Base-by-base conservation (phyloP, 169 alveolate species). In the Cryptosporidium meleagridis region DNA sequence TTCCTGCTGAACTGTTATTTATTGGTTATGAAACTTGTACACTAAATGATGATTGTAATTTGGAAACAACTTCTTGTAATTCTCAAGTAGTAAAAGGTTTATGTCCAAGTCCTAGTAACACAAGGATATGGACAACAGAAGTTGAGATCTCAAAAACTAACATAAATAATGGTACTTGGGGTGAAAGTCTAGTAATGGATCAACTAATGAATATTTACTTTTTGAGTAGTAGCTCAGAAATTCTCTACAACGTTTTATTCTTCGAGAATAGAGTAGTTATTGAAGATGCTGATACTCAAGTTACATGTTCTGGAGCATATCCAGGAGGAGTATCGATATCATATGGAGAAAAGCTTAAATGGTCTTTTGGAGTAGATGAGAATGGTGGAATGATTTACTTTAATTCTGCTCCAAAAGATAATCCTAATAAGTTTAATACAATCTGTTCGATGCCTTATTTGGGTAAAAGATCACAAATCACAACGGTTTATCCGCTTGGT, bases 121-220 rank as follows among this genome's bases (percentile, higher is more conserved):
- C 55, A 1, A 73, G 62, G 71, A 9, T 31, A 3, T 73, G 86
- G 86, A 31, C 6, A 12, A 33, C 58, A n/a, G 86, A 59, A 37
- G 18, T 39, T 10, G 68, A 26, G 44, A 31, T 73, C 21, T 52
- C 71, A 3, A 41, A 73, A n/a, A 73, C 86, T 5, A 52, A 53
- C 12, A 52, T 73, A 5, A 73, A 55, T 59, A 73, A 73, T 35
- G 86, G 86, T n/a, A 73, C 86, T 26, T 73, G 86, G 86, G 37
- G 72, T 41, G 70, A 59, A 23, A 21, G 37, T 33, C 33, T 53
- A 33, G 68, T 58, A 2, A 10, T 73, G 23, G 68, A 55, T 5
- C 72, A 41, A 18, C 68, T 73, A 9, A 23, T 73, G 44, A 73
- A 73, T 58, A 37, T 35, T 10, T 73, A 73, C 37, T 59, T 73